Percentiles rank a stretch among this genome's conserved stretches.
phyloP scores from a whole-genome alignment of 139 green algal species.

The Auxenochlorella protothecoides region DNA sequence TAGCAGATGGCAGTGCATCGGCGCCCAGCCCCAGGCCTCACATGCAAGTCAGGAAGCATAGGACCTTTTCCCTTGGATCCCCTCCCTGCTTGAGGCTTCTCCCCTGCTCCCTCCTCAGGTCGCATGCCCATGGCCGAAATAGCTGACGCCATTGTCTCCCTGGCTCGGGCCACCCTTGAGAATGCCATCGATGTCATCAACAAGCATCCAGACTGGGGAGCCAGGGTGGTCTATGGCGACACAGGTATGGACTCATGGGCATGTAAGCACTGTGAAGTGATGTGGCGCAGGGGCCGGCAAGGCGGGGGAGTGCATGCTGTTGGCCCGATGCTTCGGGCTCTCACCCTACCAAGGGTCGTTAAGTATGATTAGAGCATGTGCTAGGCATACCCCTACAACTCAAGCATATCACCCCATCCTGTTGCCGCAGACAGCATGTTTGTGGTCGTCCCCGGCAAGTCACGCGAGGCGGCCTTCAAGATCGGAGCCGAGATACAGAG shows the following conservation, averaged over 20 bases:
- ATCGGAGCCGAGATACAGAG: constrained; percentile 83
- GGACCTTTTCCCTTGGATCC: too few relatives aligned
- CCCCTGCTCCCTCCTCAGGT: constrained; percentile 23
- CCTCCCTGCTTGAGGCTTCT: constrained; percentile 34
- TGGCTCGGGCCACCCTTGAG: constrained; percentile 78
- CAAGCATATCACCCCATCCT: too few relatives aligned
- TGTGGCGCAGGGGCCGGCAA: too few relatives aligned
- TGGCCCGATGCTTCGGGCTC: too few relatives aligned
- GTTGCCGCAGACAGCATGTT: constrained; percentile 72
- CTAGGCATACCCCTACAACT: too few relatives aligned
- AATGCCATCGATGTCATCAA: constrained; percentile 77
- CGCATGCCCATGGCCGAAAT: constrained; percentile 95
- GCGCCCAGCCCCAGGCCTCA: too few relatives aligned
- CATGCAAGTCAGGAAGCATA: too few relatives aligned
- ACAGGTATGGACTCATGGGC: constrained; percentile 21
- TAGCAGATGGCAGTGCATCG: too few relatives aligned
- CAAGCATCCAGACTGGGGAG: constrained; percentile 48
- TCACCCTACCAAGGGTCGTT: too few relatives aligned
- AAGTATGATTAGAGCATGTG: too few relatives aligned
- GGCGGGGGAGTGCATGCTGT: too few relatives aligned
- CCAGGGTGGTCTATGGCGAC: constrained; percentile 72
- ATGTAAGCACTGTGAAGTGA: too few relatives aligned
- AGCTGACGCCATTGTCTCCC: constrained; percentile 88
- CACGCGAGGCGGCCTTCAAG: constrained; percentile 56
- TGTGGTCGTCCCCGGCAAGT: constrained; percentile 74